These are phyloP conservation scores for Penicillium sp. DNA, from an alignment of 2,329 filamentous ascomycete genomes.

Conservation along the genomic window DNA sequence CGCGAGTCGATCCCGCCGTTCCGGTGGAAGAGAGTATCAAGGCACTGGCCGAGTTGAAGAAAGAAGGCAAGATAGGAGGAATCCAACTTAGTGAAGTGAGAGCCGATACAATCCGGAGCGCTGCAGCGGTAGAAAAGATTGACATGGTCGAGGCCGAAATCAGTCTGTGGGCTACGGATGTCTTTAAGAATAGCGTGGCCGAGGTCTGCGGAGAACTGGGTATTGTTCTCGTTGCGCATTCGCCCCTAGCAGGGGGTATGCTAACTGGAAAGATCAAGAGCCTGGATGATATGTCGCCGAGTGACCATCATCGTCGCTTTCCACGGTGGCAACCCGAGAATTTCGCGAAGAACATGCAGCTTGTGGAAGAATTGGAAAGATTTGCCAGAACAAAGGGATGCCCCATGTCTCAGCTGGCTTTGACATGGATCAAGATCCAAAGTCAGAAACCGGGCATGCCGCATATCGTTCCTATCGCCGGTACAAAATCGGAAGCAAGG, in stretches of 20 bases:
- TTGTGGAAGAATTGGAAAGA: conserved; percentile 44
- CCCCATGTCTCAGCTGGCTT: conserved; percentile 45
- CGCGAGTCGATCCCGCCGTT: conserved; percentile 52
- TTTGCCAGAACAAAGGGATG: conserved; percentile 43
- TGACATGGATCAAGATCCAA: conserved; percentile 42
- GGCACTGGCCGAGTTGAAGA: conserved; percentile 34
- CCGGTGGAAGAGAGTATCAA: conserved; percentile 47
- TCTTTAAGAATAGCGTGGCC: conserved; percentile 56
- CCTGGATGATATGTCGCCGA: conserved; percentile 44
- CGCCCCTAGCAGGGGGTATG: conserved; percentile 57
- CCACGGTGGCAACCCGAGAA: conserved; percentile 51
- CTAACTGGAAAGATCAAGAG: conserved; percentile 49
- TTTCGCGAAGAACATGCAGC: conserved; percentile 48
- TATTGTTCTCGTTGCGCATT: conserved; percentile 59
- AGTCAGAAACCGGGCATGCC: conserved; percentile 33
- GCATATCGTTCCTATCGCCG: conserved; percentile 39
- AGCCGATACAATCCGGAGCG: conserved; percentile 42
- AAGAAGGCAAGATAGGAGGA: conserved; percentile 42
- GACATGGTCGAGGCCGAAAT: conserved; percentile 60
- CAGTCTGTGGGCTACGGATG: conserved; percentile 54
- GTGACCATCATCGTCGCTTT: conserved; percentile 41
- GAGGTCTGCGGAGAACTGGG: conserved; percentile 52
- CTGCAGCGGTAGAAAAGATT: conserved; percentile 50
- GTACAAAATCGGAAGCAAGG: conserved; percentile 32
- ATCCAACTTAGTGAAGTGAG: conserved; percentile 42